phyloP scores from a whole-genome alignment of 2,329 filamentous ascomycete species.

The Colletotrichum eleusines region DNA sequence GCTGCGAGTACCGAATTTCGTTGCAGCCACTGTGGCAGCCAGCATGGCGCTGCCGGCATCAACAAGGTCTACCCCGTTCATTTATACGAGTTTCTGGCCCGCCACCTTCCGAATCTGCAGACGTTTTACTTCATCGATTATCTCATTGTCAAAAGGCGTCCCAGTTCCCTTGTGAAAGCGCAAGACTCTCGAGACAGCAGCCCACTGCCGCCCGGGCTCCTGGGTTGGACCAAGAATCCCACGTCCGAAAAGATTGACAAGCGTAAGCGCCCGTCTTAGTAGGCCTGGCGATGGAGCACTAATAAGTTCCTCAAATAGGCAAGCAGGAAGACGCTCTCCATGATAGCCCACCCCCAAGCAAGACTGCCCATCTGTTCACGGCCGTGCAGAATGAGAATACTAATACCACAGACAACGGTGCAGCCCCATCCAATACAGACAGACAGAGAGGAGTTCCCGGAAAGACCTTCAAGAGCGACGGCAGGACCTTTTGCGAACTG shows the following conservation, averaged over 20 bases:
- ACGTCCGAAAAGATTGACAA: background rate
- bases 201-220: constrained; percentile 16
- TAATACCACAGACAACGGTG: too few relatives aligned
- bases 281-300: background rate
- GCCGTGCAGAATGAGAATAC: background rate
- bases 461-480: constrained; percentile 46
- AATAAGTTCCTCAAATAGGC: background rate
- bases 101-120: constrained; percentile 57
- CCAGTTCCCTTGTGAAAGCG: background rate
- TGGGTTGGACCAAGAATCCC: background rate
- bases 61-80: constrained; percentile 53
- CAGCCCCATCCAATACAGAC: background rate
- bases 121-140: constrained; percentile 61
- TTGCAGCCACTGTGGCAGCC: constrained; percentile 52
- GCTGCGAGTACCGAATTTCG: constrained; percentile 44
- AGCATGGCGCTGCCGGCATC: constrained; percentile 46
- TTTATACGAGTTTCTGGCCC: constrained; percentile 58
- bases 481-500: constrained; percentile 51
- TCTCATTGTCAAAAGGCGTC: constrained; percentile 51
- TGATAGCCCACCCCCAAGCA: background rate
- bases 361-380: background rate
- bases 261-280: background rate
- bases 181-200: background rate
- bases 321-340: constrained; percentile 2
- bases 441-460: background rate